Evolutionary conservation across 2,329 filamentous ascomycete genomes (phyloP).

Genomic region (Aureobasidium subglaciale): DNA sequence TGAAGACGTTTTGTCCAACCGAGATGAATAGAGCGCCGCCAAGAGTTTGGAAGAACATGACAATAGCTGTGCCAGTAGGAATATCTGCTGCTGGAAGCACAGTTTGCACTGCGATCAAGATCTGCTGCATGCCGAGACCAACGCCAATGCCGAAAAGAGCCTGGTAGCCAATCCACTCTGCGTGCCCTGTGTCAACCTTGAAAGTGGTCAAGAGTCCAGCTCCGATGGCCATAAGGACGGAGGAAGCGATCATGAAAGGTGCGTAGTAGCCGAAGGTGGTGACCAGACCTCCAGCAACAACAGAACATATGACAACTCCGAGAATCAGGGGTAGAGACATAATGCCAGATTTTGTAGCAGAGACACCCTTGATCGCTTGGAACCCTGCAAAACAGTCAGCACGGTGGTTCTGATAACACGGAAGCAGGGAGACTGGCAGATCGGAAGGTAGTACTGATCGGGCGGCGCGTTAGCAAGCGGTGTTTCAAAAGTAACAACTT

Average conservation of each 20-base stretch:
- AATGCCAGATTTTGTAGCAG: constrained; percentile 42
- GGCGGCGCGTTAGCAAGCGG: too few relatives aligned
- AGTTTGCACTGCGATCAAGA: constrained; percentile 42
- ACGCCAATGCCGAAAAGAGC: constrained; percentile 35
- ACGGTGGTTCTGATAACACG: background rate
- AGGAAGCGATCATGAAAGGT: constrained; percentile 38
- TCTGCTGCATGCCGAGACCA: constrained; percentile 40
- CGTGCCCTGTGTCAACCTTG: constrained; percentile 30
- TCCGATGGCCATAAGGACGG: constrained; percentile 39
- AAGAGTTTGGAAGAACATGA: constrained; percentile 44
- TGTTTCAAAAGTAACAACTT: too few relatives aligned
- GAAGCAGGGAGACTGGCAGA: constrained; percentile 21
- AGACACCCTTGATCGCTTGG: constrained; percentile 43
- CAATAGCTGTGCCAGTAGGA: constrained; percentile 41
- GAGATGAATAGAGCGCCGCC: constrained; percentile 45
- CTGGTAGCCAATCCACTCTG: constrained; percentile 36
- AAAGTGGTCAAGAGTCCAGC: constrained; percentile 41
- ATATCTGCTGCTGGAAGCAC: constrained; percentile 38
- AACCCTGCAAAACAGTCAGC: constrained; percentile 29
- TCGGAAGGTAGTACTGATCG: constrained; percentile 41
- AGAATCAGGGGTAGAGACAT: constrained; percentile 44
- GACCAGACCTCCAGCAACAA: constrained; percentile 34
- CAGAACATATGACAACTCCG: constrained; percentile 39
- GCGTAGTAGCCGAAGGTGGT: constrained; percentile 43
- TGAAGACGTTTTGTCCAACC: constrained; percentile 46